Conservation (phyloP, 2,329 filamentous ascomycete genomes). For the Coleophoma crateriformis region DNA sequence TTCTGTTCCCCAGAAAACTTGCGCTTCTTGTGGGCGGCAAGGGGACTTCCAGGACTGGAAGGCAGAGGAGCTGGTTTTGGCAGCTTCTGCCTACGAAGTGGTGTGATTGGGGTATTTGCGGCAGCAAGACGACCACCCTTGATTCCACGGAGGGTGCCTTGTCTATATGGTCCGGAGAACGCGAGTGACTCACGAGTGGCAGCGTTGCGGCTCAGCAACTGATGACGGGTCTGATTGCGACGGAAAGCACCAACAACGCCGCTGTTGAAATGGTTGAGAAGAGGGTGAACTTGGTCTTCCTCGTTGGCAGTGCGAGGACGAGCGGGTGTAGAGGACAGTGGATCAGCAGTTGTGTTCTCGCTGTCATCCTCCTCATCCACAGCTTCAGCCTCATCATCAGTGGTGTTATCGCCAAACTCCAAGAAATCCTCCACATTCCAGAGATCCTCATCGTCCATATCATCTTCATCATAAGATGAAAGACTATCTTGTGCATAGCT, state of each 20-base stretch:
- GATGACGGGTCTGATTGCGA: constrained; percentile 52
- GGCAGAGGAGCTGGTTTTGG: constrained; percentile 3
- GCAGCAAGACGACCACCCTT: constrained; percentile 61
- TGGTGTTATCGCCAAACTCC: constrained; percentile 54
- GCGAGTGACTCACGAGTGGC: constrained; percentile 57
- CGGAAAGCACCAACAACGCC: constrained; percentile 73
- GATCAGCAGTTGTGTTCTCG: constrained; percentile 34
- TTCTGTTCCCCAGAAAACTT: constrained; percentile 17
- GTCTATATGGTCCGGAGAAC: constrained; percentile 54
- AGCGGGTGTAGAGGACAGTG: constrained; percentile 45
- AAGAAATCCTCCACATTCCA: constrained; percentile 68
- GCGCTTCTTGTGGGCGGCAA: constrained; percentile 20
- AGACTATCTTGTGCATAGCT: constrained; percentile 46
- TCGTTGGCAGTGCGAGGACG: constrained; percentile 43
- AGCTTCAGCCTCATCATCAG: constrained; percentile 54
- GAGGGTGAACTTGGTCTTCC: constrained; percentile 42
- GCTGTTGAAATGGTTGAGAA: constrained; percentile 63
- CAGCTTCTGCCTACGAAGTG: constrained; percentile 43
- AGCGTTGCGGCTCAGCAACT: constrained; percentile 46
- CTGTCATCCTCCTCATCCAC: constrained; percentile 34
- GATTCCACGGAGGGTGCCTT: constrained; percentile 56
- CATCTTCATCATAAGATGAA: constrained; percentile 42
- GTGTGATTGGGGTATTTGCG: constrained; percentile 63
- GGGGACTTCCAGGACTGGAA: constrained; percentile 21
- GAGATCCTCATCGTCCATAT: constrained; percentile 60